phyloP scores from a whole-genome alignment of 129 eudicot genomes.

The Helichrysum umbraculigerum region DNA sequence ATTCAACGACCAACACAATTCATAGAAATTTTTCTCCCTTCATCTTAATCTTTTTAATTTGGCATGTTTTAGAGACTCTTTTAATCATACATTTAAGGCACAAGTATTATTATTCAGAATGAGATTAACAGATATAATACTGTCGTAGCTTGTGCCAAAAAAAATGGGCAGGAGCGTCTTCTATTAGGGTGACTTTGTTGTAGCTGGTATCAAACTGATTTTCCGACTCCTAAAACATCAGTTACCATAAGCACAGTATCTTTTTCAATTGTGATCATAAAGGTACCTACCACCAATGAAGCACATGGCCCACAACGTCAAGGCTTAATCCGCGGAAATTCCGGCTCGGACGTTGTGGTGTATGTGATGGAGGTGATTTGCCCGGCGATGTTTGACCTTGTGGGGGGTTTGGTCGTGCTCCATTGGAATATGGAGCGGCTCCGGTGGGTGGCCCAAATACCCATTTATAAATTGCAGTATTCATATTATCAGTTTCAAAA shows the following conservation, averaged over 20 bases:
- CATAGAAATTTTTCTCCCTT: no score
- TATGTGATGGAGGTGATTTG: no score
- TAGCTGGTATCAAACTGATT: background rate
- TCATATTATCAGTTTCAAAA: background rate
- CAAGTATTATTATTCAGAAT: background rate
- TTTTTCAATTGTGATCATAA: background rate
- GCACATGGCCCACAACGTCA: no score
- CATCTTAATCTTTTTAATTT: background rate
- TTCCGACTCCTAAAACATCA: background rate
- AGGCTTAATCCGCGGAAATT: no score
- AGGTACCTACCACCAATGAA: no score
- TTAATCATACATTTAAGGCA: background rate
- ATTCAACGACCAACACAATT: background rate
- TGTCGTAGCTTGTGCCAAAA: background rate
- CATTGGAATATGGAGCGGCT: no score
- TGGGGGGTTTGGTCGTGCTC: no score
- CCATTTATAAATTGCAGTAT: background rate
- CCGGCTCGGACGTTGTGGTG: no score
- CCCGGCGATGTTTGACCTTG: no score
- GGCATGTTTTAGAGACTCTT: background rate
- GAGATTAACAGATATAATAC: background rate
- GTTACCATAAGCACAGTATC: background rate
- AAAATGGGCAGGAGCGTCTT: background rate
- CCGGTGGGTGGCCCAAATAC: no score
- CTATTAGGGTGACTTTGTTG: background rate